Evolutionary conservation across 176 grass and related monocot genomes (phyloP).

Genomic region (Urochloa ruziziensis): DNA sequence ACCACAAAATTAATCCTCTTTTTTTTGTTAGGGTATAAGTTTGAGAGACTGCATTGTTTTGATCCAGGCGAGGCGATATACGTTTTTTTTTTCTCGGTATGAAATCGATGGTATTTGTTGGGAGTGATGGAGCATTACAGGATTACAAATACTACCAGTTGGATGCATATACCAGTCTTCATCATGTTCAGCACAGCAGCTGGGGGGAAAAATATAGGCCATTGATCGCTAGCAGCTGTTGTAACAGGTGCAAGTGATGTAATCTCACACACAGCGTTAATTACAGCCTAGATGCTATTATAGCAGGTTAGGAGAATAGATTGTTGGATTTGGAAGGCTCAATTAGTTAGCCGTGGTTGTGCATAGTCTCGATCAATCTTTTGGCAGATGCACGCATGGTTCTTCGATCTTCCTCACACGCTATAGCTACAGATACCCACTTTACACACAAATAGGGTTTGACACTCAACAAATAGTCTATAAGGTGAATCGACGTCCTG

Average conservation of each 20-base stretch:
- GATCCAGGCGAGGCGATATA: no score
- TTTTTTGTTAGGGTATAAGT: no score
- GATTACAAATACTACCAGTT: no score
- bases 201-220: no score
- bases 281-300: not conserved
- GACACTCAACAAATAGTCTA: not conserved
- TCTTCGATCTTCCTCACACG: not conserved
- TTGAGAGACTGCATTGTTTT: no score
- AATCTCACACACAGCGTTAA: not conserved
- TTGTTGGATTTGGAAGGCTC: constrained; percentile 15
- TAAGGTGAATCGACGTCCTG: not conserved
- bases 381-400: not conserved
- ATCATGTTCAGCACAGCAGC: no score
- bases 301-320: not conserved
- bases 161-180: no score
- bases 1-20: no score
- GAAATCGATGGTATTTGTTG: not conserved
- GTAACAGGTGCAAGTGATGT: not conserved
- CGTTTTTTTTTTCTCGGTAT: not conserved
- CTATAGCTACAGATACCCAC: not conserved
- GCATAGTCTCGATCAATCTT: not conserved
- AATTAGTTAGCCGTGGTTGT: not conserved
- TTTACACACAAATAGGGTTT: not conserved
- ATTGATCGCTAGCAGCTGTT: no score
- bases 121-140: not conserved